These are phyloP conservation scores for Xerocomus amazonicus DNA, from an alignment of 1,284 basidiomycete species.

Conservation along the genomic window DNA sequence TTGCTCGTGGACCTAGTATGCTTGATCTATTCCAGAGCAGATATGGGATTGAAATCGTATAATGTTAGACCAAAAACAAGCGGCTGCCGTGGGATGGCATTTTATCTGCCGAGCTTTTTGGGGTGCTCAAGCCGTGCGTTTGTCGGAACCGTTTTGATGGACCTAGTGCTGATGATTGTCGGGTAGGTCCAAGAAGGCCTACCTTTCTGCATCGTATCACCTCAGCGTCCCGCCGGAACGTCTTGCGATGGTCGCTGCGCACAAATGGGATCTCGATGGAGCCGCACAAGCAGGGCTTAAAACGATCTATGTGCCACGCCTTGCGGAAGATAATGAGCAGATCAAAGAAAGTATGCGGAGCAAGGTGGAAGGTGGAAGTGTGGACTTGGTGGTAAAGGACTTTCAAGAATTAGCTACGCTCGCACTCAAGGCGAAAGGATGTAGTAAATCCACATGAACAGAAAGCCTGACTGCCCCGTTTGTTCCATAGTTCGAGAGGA, in stretches of 20 bases:
- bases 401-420: slow-evolving; percentile 41
- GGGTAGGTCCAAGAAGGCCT: slow-evolving; percentile 50
- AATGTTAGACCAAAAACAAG: slow-evolving; percentile 50
- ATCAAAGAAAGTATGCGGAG: slow-evolving; percentile 31
- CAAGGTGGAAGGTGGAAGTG: slow-evolving; percentile 47
- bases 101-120: slow-evolving; percentile 56
- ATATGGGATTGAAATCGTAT: neutral
- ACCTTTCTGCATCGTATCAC: slow-evolving; percentile 47
- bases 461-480: too few species aligned
- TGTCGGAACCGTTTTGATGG: neutral
- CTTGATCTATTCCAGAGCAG: neutral
- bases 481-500: too few species aligned
- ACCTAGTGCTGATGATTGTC: neutral
- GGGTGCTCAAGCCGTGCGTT: slow-evolving; percentile 59
- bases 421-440: slow-evolving; percentile 13
- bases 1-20: slow-evolving; percentile 58
- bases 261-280: slow-evolving; percentile 52
- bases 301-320: slow-evolving; percentile 52
- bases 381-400: slow-evolving; percentile 44
- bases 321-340: slow-evolving; percentile 40
- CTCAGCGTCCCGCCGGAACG: slow-evolving; percentile 48
- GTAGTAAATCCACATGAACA: too few species aligned
- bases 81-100: slow-evolving; percentile 61
- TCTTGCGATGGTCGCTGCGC: slow-evolving; percentile 63
- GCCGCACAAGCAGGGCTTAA: slow-evolving; percentile 53